A percentile compares a stretch with the other conserved stretches of the same genome.
Conservation (phyloP, 345 rosid species). For the Noccaea bulbosa region DNA sequence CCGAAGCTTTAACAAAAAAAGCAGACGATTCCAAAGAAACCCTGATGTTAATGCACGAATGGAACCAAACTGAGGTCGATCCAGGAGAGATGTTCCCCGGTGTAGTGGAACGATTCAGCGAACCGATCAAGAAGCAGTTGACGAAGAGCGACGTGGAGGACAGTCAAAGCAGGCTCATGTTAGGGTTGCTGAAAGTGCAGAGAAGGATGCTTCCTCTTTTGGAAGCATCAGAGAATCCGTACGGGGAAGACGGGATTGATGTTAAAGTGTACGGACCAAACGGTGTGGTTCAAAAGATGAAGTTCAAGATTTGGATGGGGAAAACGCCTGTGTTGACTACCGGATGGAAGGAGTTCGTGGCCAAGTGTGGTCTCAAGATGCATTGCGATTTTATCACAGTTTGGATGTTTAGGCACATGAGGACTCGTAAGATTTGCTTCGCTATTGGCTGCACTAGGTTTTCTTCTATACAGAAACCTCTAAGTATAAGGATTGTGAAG, state of each 20-base stretch:
- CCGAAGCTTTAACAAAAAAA: background rate
- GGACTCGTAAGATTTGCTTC: constrained; percentile 1
- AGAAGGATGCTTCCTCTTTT: constrained; percentile 21
- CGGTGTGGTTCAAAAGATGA: background rate
- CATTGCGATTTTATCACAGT: constrained; percentile 14
- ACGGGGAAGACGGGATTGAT: background rate
- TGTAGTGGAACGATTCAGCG: background rate
- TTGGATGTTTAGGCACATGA: constrained; percentile 36
- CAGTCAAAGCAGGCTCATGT: constrained; percentile 21
- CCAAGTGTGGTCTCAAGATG: background rate
- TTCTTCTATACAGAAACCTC: background rate
- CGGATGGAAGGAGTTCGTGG: constrained; percentile 20
- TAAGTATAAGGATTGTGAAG: background rate
- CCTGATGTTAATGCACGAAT: background rate
- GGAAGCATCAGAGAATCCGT: background rate
- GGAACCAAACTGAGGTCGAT: background rate
- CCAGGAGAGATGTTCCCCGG: background rate
- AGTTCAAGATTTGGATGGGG: constrained; percentile 10
- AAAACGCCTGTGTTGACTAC: constrained; percentile 20
- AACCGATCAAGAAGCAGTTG: constrained; percentile 31
- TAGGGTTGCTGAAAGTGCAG: background rate
- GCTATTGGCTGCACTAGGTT: background rate
- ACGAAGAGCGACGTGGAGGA: background rate
- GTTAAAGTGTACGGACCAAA: constrained; percentile 32
- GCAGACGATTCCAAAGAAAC: constrained; percentile 14